These are phyloP conservation scores for Alternaria incomplexa DNA, from an alignment of 2,329 filamentous ascomycete genomes.

Conservation along the genomic window DNA sequence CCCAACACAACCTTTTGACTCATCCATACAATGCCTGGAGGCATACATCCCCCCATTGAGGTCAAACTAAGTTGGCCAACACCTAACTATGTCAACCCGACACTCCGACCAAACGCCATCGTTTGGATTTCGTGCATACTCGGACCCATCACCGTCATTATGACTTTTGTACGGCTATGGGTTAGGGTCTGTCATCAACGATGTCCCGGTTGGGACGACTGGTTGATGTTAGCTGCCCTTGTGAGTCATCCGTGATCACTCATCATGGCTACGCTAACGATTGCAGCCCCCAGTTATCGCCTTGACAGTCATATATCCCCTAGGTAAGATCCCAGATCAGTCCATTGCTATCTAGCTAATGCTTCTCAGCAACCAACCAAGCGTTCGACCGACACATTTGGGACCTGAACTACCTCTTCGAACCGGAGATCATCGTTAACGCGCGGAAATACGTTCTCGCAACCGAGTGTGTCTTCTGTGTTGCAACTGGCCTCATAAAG, in stretches of 20 bases:
- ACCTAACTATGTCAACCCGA: slow-evolving; percentile 32
- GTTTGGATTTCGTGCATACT: slow-evolving; percentile 25
- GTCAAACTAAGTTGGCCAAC: slow-evolving; percentile 32
- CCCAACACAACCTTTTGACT: neutral
- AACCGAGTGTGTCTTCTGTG: slow-evolving; percentile 35
- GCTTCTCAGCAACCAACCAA: slow-evolving; percentile 14
- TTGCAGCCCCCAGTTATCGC: slow-evolving; percentile 24
- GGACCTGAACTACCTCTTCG: slow-evolving; percentile 24
- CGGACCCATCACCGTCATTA: slow-evolving; percentile 28
- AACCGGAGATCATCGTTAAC: slow-evolving; percentile 15
- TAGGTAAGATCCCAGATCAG: slow-evolving; percentile 13
- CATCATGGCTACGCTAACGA: slow-evolving; percentile 6
- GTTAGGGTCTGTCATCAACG: slow-evolving; percentile 34
- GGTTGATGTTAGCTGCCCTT: slow-evolving; percentile 34
- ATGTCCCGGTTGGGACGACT: slow-evolving; percentile 38
- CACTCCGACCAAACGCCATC: slow-evolving; percentile 25
- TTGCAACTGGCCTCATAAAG: slow-evolving; percentile 38
- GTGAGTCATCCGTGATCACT: slow-evolving; percentile 16
- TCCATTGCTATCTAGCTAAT: slow-evolving; percentile 10
- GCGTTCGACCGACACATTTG: slow-evolving; percentile 37
- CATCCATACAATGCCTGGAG: slow-evolving; percentile 35
- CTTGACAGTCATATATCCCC: slow-evolving; percentile 27
- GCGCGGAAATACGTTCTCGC: slow-evolving; percentile 38
- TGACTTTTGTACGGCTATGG: slow-evolving; percentile 38
- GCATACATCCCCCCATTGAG: slow-evolving; percentile 34